Base-by-base conservation (phyloP, 2,329 filamentous ascomycete genomes). In the Aspergillus persii region DNA sequence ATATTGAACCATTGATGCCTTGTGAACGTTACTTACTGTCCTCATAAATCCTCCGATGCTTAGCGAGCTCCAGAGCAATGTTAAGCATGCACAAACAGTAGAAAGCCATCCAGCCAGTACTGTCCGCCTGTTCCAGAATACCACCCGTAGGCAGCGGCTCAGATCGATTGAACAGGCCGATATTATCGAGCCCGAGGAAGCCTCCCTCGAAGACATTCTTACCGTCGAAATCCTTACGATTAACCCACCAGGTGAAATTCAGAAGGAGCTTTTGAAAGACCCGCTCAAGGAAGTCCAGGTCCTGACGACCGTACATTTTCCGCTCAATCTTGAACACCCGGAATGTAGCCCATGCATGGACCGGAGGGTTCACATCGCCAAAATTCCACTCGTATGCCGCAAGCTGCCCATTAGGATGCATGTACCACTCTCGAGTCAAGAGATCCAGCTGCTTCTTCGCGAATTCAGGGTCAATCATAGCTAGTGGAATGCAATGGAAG, bases 191-290 rank as follows among this genome's bases (percentile, higher is more conserved):
- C 50, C 94, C 94, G 7, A 98, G 81, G 82, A 98, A 98, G 48
- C 94, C 94, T 66, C 94, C 95, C 72, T 98, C 95, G 67, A 98
- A 98, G 30, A 98, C 90, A 70, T 98, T 97, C 80, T 98, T 98
- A 69, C 92, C 94, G 8, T 96, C 91, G 9, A 85, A 84, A 69
- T 98, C 94, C 77, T 98, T 98, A 59, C 94, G 89, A 74, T 98
- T 98, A 23, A 97, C 94, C 94, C 94, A 98, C 95, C 95, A 98
- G 3, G 95, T 98, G 75, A 98, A 98, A 79, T 98, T 98, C 63
- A 98, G 82, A 27, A 98, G 81, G 61, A 98, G 78, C 76, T 98
- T 98, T 72, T 98, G 95, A 81, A 98, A 98, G 4, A 97, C 92
- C 23, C 94, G 86, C 80, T 98, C 94, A 8, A 98, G 83, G 77